Evolutionary conservation across 768 basidiomycete genomes (phyloP), one percentile per base, ranked within the genome.

Genomic region (Pisolithus sp.): DNA sequence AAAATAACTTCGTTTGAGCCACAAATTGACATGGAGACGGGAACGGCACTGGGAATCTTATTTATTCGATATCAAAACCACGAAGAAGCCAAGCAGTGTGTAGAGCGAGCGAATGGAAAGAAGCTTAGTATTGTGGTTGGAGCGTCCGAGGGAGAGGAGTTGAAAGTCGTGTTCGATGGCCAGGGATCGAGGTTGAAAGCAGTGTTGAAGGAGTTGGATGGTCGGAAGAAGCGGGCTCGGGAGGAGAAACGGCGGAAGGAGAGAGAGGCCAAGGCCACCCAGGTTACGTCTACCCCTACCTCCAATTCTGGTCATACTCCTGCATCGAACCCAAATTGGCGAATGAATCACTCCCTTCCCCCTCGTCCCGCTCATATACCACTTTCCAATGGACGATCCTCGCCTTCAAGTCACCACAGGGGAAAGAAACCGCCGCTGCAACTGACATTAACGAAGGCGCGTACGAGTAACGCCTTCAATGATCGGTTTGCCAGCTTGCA

Each of bases 31-130:
- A 76, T 78, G 51, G 75, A 77, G 47, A 90, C 83, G n/a, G 93
- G 93, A 3, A 84, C 81, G 46, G 80, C 85, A 2, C 77, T 96
- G 1, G 93, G 94, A 2, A 79, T 97, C 39, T 80, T 91, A 39
- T 81, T 80, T 62, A 77, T 97, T 56, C 80, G 78, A 56, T 97
- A 72, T 61, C 61, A 67, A 17, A 70, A 77, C 0, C 81, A 84
- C 54, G 82, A 83, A 15, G 84, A 88, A 41, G 93, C 92, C 5
- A 75, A 74, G 51, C 61, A 68, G 42, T 92, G 88, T 53, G 75
- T 87, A 21, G 76, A 76, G 53, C 76, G 73, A 46, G 84, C 85
- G 59, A 75, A 91, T 52, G 88, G 89, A 28, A 75, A 80, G 62
- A 77, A 73, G 59, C 67, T 84, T 13, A 76, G 80, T 0, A 70